Percentiles rank a stretch among this genome's conserved stretches.
These are phyloP conservation scores for Neurospora sp. DNA, from an alignment of 495 filamentous ascomycete genomes.

Conservation along the genomic window DNA sequence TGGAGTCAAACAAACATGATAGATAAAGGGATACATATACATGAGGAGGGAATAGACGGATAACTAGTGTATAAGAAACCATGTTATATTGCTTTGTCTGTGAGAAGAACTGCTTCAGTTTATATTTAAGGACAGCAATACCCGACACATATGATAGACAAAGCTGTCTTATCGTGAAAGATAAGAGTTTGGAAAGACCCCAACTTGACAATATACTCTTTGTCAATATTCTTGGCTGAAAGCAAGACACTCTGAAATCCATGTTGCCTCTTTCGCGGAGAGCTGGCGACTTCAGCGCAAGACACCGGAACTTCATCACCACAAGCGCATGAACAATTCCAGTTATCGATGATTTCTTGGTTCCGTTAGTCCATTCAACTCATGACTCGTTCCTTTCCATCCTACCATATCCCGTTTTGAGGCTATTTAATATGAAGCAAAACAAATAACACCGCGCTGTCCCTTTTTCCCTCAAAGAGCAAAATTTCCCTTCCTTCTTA, in stretches of 20 bases:
- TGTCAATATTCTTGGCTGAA: not conserved
- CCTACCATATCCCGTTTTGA: not conserved
- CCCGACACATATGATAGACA: too few relatives aligned
- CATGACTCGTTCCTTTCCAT: not conserved
- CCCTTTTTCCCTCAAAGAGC: not conserved
- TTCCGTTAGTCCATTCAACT: not conserved
- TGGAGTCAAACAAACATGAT: not conserved
- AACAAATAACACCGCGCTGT: not conserved
- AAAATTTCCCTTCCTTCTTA: not conserved
- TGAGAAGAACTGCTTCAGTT: too few relatives aligned
- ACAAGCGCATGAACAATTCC: not conserved
- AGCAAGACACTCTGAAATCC: not conserved
- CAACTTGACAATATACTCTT: not conserved
- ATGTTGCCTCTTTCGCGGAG: too few relatives aligned
- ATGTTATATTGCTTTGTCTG: not conserved
- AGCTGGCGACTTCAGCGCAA: too few relatives aligned
- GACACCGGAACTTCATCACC: not conserved
- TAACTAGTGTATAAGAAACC: not conserved
- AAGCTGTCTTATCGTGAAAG: too few relatives aligned
- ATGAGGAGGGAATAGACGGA: not conserved
- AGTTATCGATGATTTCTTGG: not conserved
- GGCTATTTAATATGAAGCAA: not conserved
- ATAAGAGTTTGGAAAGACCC: not conserved
- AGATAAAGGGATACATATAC: not conserved
- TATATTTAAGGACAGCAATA: too few relatives aligned